A percentile compares a stretch with the other conserved stretches of the same genome.
Evolutionary conservation across 352 stramenopile genomes (phyloP).

Genomic region (Pythium coloratum): DNA sequence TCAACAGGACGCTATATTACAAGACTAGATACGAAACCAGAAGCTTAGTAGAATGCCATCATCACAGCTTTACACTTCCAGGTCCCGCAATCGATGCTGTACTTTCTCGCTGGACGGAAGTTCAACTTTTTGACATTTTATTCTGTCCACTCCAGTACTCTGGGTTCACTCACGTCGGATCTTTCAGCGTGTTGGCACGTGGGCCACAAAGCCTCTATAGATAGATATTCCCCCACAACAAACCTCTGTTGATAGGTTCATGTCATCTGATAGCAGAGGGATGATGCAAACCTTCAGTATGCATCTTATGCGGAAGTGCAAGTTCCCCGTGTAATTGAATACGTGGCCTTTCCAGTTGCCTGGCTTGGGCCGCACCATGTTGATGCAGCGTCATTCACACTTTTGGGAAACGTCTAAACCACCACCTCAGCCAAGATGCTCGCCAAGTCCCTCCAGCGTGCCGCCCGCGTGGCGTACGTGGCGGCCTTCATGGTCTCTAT

Average conservation of each 20-base stretch:
- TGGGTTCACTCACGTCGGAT: conserved; percentile 17
- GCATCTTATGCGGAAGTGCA: neutral
- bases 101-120: neutral
- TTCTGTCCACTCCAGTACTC: conserved; percentile 12
- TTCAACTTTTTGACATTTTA: conserved; percentile 8
- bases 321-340: neutral
- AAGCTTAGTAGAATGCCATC: neutral
- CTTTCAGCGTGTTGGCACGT: conserved; percentile 19
- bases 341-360: neutral
- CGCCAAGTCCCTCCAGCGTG: conserved; percentile 40
- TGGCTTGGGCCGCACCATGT: conserved; percentile 1
- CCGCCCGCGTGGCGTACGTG: conserved; percentile 32
- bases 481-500: conserved; percentile 16
- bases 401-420: neutral
- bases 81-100: neutral
- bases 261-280: neutral
- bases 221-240: neutral
- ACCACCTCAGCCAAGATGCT: conserved; percentile 32
- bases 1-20: neutral
- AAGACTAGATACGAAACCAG: neutral
- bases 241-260: neutral
- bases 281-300: neutral
- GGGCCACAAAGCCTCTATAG: conserved; percentile 11
- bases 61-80: neutral
- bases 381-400: conserved; percentile 18